Evolutionary conservation across 1,284 basidiomycete species (phyloP).

Genomic region (Chondrostereum purpureum): DNA sequence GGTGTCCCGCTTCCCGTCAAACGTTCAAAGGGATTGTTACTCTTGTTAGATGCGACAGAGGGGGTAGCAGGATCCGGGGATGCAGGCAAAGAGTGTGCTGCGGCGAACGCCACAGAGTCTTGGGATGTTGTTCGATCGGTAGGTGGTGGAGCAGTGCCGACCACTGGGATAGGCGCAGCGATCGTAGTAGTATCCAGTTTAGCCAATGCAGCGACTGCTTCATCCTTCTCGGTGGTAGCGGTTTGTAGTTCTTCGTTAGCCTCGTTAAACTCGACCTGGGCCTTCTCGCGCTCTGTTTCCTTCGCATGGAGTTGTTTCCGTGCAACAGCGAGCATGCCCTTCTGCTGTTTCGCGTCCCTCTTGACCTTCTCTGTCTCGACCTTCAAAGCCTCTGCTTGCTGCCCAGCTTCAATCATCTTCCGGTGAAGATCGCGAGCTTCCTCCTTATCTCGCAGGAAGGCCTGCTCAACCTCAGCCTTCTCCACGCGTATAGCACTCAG

Average conservation of each 20-base stretch:
- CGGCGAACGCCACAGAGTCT: conserved; percentile 56
- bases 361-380: conserved; percentile 80
- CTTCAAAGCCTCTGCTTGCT: conserved; percentile 70
- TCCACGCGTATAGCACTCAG: conserved; percentile 85
- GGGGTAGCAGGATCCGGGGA: conserved; percentile 50
- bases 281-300: conserved; percentile 71
- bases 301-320: conserved; percentile 89
- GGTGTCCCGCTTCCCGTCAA: conserved; percentile 44
- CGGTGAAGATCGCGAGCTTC: conserved; percentile 85
- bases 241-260: conserved; percentile 48
- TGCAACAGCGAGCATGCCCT: conserved; percentile 89
- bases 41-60: conserved; percentile 46
- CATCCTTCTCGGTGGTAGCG: conserved; percentile 51
- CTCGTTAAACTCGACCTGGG: conserved; percentile 68
- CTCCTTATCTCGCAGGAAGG: conserved; percentile 89
- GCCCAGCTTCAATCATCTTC: conserved; percentile 75
- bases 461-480: conserved; percentile 88
- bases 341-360: conserved; percentile 95
- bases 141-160: conserved; percentile 11
- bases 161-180: conserved; percentile 16
- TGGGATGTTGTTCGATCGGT: conserved; percentile 28
- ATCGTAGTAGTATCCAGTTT: conserved; percentile 18
- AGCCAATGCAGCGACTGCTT: conserved; percentile 45
- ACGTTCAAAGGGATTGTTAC: conserved; percentile 92
- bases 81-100: conserved; percentile 59